Evolutionary conservation across 768 basidiomycete genomes (phyloP), one percentile per base, ranked within the genome.

Genomic region (Mycena latifolia): DNA sequence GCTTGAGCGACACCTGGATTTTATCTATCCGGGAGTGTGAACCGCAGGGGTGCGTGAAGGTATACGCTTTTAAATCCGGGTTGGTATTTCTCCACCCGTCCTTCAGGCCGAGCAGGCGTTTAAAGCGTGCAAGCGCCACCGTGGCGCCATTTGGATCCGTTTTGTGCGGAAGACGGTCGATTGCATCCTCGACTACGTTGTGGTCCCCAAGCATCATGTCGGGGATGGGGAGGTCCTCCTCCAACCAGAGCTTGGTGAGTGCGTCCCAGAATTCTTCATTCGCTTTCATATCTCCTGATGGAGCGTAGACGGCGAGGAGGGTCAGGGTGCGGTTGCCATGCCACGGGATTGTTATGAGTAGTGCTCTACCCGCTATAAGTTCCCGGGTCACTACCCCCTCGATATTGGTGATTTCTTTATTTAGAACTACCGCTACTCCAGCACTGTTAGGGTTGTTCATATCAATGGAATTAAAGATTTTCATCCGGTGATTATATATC

Each of bases 291-390:
- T 6, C 25, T 0, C 67, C 51, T 3, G 71, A 71, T 0, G 72
- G 76, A 2, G 76, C 71, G 14, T 76, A 76, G 0, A 72, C 11
- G 1, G 68, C 72, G 0, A 76, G 64, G 0, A 75, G 31, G 0
- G 58, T 63, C 0, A 66, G 50, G 1, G 62, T 56, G 6, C 55
- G 11, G n/a, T 24, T 46, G 0, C 24, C 29, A 22, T 71, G 57
- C 66, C 69, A 67, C 0, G 69, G 69, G 22, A 68, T 28, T 6
- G n/a, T 25, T 5, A 63, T 15, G 0, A 65, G 59, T 3, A 71
- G 29, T 9, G 70, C 70, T 15, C 50, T 20, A 1, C 69, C 65
- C 1, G 52, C 28, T 5, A 62, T 29, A 0, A 62, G 24, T 2
- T 45, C 29, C 3, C 35, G 43, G 12, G 48, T 33, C 4, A 0